Base-by-base conservation (phyloP, 345 rosid genomes). In the Hibiscus trionum region DNA sequence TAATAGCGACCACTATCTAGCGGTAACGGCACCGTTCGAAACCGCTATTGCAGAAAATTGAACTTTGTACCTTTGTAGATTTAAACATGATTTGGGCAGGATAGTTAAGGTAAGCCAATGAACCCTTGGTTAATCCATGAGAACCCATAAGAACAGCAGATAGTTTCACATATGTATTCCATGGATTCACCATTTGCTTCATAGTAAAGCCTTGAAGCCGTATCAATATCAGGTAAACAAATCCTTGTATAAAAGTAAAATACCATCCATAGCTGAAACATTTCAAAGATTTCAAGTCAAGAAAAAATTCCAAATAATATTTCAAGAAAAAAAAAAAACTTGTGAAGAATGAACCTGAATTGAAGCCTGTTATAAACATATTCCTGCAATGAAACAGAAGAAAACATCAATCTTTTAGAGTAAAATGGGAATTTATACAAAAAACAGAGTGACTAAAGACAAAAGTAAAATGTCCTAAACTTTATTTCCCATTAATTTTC, bases 81-180 rank as follows among this genome's bases (percentile, higher is more conserved):
- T 95, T 95, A 79, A 95, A 94, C 97, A 94, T 94, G 75, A 94
- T 86, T 77, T 94, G 98, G 8, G 98, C 98, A 39, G 98, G 98
- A 74, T 95, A 95, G 75, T 95, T 95, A 39, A 95, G 99, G 72
- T 84, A 95, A 72, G 99, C 99, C 79, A 95, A 75, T 49, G 99
- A 95, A 16, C 99, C 96, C 77, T 95, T 95, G 47, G 99, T 95
- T 67, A 95, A 79, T 14, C 99, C 99, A 80, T 90, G 96, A 42
- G 99, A 95, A 64, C 96, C 97, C 97, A 95, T 92, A 52, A 95
- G 87, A 74, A 92, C 99, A 16, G 96, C 99, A 72, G 97, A 92
- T 71, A 95, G 93, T 76, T 92, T 95, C 58, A 86, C 90, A 77
- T 95, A 95, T 56, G 99, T 89, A 73, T 84, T 86, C 99, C 96